Percentiles rank a stretch among this genome's conserved stretches.
phyloP scores from a whole-genome alignment of 2,329 filamentous ascomycete genomes.

The Colletotrichum sp. region DNA sequence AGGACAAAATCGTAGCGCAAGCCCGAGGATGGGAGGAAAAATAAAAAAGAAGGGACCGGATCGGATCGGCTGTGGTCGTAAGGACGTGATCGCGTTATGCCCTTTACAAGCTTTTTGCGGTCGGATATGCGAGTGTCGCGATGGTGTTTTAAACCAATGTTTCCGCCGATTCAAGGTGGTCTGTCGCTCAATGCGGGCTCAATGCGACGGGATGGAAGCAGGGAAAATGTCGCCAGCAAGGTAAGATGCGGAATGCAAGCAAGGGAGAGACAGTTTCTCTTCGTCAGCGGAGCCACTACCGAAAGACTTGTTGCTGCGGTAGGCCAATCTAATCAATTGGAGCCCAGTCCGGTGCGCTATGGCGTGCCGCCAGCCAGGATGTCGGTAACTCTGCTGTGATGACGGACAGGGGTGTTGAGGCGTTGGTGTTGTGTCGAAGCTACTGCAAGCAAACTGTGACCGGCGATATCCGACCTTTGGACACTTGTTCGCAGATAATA shows the following conservation, averaged over 20 bases:
- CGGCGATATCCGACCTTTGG: not conserved
- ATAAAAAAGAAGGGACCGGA: not conserved
- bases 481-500: not conserved
- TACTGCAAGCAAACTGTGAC: not conserved
- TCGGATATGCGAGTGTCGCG: constrained; percentile 16
- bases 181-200: not conserved
- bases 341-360: not conserved
- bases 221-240: not conserved
- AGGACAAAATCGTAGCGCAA: not conserved
- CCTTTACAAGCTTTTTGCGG: constrained; percentile 7
- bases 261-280: not conserved
- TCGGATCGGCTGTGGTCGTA: not conserved
- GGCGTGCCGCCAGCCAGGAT: not conserved
- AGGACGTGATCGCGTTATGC: not conserved
- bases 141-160: constrained; percentile 21
- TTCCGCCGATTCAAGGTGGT: constrained; percentile 10
- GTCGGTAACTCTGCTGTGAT: not conserved
- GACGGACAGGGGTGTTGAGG: not conserved
- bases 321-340: not conserved
- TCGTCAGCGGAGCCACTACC: not conserved
- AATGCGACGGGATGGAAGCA: not conserved
- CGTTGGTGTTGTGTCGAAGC: not conserved
- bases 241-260: not conserved
- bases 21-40: not conserved
- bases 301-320: not conserved